Base-by-base conservation (phyloP, 169 alveolate species). In the Plasmodium cynomolgi region DNA sequence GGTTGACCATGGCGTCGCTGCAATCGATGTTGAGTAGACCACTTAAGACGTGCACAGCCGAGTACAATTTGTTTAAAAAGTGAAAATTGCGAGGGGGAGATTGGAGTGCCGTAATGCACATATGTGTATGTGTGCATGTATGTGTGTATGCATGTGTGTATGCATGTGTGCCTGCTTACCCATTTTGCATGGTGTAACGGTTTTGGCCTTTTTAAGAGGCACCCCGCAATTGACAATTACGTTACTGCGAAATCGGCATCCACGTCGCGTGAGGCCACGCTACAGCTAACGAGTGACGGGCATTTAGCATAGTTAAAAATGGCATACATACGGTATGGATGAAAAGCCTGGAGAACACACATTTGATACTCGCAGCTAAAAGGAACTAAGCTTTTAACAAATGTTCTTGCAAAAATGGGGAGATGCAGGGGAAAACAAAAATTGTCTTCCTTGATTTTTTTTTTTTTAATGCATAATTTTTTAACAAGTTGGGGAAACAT, bases 391-490 rank as follows among this genome's bases (percentile, higher is more conserved):
- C 50, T 80, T 80, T 80, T 80, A 80, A 26, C 84, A 31, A 11
- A 80, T 9, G 9, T 41, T 80, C 29, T 9, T 23, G 71, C 31
- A 41, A 80, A 80, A 80, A 80, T 17, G 34, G 71, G 72, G 4
- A 23, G 33, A 68, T 11, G 37, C 15, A 26, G 15, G 77, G 77
- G 37, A 80, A 80, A 80, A 26, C 26, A 80, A 80, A 80, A 31
- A 9, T 44, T 26, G 84, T 44, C 50, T 80, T 20, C 13, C 8
- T 58, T 62, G 0, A 3, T n/a, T 80, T 41, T 80, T 80, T 20
- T 80, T 41, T 80, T 80, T 80, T 80, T 41, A 80, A 62, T 8
- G 71, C 58, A 80, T 80, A 80, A 80, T 39, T 37, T 34, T 41
- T 23, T 41, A 80, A 80, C 71, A 50, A 80, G 37, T 37, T 15